Conservation (phyloP, 805 yeast species). For the Ogataea corticis region DNA sequence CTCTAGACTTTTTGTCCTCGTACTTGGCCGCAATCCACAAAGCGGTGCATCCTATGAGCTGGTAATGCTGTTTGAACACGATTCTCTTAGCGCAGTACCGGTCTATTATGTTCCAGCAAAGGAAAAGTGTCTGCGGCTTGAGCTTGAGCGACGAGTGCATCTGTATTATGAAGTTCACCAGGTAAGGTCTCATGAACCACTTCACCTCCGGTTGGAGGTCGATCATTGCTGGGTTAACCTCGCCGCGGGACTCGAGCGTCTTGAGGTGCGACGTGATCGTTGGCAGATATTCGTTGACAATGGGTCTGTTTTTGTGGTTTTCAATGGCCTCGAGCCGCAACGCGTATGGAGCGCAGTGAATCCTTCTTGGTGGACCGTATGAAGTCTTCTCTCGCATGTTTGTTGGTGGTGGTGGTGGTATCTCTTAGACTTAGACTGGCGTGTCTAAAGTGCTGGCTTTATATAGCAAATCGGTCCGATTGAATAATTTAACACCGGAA, state of each 20-base stretch:
- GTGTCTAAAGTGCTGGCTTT: too few relatives aligned
- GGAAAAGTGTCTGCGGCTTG: slow-evolving; percentile 67
- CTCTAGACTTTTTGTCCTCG: slow-evolving; percentile 60
- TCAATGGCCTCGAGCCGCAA: slow-evolving; percentile 48
- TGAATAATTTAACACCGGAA: slow-evolving; percentile 1
- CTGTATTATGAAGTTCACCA: slow-evolving; percentile 80
- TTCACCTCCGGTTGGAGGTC: slow-evolving; percentile 87
- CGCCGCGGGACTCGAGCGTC: slow-evolving; percentile 39
- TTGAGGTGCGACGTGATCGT: slow-evolving; percentile 42
- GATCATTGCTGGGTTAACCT: slow-evolving; percentile 55
- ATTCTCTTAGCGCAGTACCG: slow-evolving; percentile 88
- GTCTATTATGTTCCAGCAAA: slow-evolving; percentile 76
- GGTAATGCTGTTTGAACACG: slow-evolving; percentile 82
- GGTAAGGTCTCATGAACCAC: slow-evolving; percentile 67
- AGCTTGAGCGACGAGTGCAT: slow-evolving; percentile 57
- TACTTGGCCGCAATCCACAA: slow-evolving; percentile 90
- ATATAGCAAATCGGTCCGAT: background rate
- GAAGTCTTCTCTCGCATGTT: slow-evolving; percentile 20
- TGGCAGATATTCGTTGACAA: slow-evolving; percentile 43
- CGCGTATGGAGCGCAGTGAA: slow-evolving; percentile 37
- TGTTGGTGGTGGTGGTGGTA: background rate
- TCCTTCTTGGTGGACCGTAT: slow-evolving; percentile 39
- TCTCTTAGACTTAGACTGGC: too few relatives aligned
- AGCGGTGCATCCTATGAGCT: slow-evolving; percentile 87
- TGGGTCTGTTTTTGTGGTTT: slow-evolving; percentile 42